Percentiles rank a stretch among this genome's conserved stretches.
Evolutionary conservation across 2,329 filamentous ascomycete species (phyloP).

Genomic region (Claviceps sp.): DNA sequence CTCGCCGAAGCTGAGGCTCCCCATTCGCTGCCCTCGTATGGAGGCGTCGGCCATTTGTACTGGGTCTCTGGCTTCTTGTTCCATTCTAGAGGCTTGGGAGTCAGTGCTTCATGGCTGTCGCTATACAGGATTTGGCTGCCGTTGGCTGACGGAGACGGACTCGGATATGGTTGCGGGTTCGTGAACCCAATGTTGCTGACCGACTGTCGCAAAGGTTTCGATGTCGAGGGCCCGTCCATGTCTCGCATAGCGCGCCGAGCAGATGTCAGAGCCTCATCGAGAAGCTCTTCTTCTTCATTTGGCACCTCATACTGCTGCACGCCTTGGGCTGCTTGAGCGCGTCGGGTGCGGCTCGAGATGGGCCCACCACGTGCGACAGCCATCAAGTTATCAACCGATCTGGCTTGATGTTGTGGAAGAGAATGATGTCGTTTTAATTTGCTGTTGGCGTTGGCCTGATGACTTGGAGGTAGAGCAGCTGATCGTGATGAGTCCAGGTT

Average conservation of each 20-base stretch:
- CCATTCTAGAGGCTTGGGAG: conserved; percentile 60
- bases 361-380: conserved; percentile 45
- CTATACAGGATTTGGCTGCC: conserved; percentile 64
- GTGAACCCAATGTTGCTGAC: conserved; percentile 47
- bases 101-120: conserved; percentile 45
- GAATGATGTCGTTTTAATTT: conserved; percentile 53
- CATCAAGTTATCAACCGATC: conserved; percentile 50
- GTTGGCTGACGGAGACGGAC: conserved; percentile 66
- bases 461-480: conserved; percentile 36
- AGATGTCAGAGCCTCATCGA: conserved; percentile 76
- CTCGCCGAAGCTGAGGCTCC: conserved; percentile 68
- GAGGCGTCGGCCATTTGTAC: conserved; percentile 85
- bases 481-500: conserved; percentile 28
- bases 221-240: conserved; percentile 39
- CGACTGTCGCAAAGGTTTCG: conserved; percentile 42
- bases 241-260: conserved; percentile 63
- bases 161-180: conserved; percentile 42
- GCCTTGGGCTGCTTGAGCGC: conserved; percentile 60
- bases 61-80: conserved; percentile 40
- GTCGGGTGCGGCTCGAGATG: conserved; percentile 66
- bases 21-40: conserved; percentile 91
- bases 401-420: conserved; percentile 46
- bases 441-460: conserved; percentile 33
- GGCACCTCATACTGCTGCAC: conserved; percentile 84
- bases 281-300: conserved; percentile 89